Conservation (phyloP, 1,139 yeast genomes). For the Blastobotrys indianensis region DNA sequence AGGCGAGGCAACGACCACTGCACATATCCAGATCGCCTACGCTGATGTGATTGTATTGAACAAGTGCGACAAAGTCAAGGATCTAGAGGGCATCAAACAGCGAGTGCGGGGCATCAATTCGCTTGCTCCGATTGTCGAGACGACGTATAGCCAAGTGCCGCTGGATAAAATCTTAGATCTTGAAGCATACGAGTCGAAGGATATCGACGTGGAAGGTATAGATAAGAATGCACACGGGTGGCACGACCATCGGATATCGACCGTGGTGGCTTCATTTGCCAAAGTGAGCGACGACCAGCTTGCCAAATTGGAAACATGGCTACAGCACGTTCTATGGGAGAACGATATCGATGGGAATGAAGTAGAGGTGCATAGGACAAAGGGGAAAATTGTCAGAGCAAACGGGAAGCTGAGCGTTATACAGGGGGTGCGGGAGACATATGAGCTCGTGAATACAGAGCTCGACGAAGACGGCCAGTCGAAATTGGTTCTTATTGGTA, state of each 20-base stretch:
- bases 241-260: constrained; percentile 47
- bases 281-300: constrained; percentile 37
- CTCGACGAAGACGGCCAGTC: constrained; percentile 37
- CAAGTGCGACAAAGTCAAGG: constrained; percentile 54
- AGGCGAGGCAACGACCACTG: constrained; percentile 61
- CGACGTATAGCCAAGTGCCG: constrained; percentile 63
- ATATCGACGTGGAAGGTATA: constrained; percentile 28
- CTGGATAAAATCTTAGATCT: constrained; percentile 62
- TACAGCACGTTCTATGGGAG: constrained; percentile 71
- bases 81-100: constrained; percentile 26
- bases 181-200: constrained; percentile 61
- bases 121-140: constrained; percentile 58
- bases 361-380: constrained; percentile 70
- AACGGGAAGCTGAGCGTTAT: constrained; percentile 49
- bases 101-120: constrained; percentile 58
- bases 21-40: constrained; percentile 82
- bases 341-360: constrained; percentile 36
- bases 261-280: constrained; percentile 53
- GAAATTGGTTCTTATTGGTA: constrained; percentile 81
- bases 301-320: constrained; percentile 47
- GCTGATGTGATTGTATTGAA: constrained; percentile 80
- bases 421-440: constrained; percentile 93
- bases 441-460: constrained; percentile 63
- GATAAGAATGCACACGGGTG: constrained; percentile 20
- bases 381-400: constrained; percentile 57